Evolutionary conservation across 495 filamentous ascomycete genomes (phyloP).

Genomic region (Penicillium coprophilum): DNA sequence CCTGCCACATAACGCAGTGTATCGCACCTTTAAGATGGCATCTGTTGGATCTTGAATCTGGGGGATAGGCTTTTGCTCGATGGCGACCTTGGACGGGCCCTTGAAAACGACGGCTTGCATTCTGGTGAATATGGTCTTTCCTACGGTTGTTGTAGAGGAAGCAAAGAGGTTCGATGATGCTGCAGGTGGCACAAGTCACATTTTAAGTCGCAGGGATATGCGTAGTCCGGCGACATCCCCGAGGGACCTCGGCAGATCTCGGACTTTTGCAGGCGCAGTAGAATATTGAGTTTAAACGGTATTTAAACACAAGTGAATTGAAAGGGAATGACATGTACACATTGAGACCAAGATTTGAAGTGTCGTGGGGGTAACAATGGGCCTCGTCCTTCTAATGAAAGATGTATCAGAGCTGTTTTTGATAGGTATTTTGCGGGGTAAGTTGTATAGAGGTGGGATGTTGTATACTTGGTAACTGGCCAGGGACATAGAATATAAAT

Average conservation of each 20-base stretch:
- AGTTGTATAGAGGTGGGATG: background rate
- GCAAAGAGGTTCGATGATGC: background rate
- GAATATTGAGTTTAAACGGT: background rate
- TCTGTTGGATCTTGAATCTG: slow-evolving; percentile 67
- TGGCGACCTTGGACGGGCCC: slow-evolving; percentile 33
- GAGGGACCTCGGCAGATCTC: slow-evolving; percentile 4
- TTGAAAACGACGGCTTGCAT: slow-evolving; percentile 43
- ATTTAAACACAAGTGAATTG: background rate
- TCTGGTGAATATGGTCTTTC: background rate
- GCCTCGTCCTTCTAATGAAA: background rate
- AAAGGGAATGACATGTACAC: background rate
- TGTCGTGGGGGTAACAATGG: background rate
- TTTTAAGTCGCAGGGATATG: slow-evolving; percentile 3
- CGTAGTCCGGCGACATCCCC: background rate
- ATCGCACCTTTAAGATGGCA: slow-evolving; percentile 77
- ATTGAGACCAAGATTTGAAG: background rate
- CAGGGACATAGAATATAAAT: background rate
- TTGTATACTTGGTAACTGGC: background rate
- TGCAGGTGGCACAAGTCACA: background rate
- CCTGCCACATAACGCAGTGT: slow-evolving; percentile 87
- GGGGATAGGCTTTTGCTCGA: slow-evolving; percentile 48
- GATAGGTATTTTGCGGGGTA: background rate
- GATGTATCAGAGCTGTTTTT: background rate
- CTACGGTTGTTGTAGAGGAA: background rate
- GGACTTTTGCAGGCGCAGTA: background rate